Conservation (phyloP, 805 yeast genomes). For the Zygoascus bituminiphila region DNA sequence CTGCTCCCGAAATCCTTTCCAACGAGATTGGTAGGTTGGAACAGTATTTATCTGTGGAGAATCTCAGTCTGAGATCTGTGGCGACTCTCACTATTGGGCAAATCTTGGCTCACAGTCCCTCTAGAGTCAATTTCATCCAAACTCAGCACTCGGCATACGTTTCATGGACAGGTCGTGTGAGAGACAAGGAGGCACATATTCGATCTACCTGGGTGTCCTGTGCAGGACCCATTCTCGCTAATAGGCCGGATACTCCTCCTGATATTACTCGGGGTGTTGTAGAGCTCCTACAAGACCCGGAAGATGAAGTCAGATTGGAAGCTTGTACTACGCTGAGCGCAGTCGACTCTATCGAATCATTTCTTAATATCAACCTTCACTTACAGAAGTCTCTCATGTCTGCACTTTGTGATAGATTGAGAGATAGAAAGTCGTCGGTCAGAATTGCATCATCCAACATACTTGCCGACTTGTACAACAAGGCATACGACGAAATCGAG, state of each 20-base stretch:
- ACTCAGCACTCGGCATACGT: conserved; percentile 54
- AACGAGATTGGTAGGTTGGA: conserved; percentile 73
- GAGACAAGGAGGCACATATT: conserved; percentile 59
- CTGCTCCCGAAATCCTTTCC: conserved; percentile 63
- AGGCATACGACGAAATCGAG: conserved; percentile 31
- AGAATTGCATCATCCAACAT: conserved; percentile 51
- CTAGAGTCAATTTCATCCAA: conserved; percentile 49
- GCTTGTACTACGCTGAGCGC: conserved; percentile 44
- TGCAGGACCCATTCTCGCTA: conserved; percentile 39
- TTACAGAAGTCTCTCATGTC: conserved; percentile 34
- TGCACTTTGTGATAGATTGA: conserved; percentile 51
- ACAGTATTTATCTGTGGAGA: conserved; percentile 64
- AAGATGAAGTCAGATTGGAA: conserved; percentile 59
- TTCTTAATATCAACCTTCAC: conserved; percentile 5
- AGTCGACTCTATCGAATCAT: background rate
- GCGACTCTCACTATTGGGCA: conserved; percentile 71
- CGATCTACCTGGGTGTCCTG: conserved; percentile 64
- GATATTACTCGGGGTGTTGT: conserved; percentile 34
- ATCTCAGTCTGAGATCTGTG: conserved; percentile 49
- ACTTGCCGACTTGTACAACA: conserved; percentile 48
- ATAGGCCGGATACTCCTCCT: conserved; percentile 36
- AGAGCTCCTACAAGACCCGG: conserved; percentile 66
- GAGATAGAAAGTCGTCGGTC: conserved; percentile 63
- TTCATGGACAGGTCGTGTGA: conserved; percentile 66
- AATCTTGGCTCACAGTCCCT: conserved; percentile 43